phyloP scores from a whole-genome alignment of 257 asterid genomes.

The Rhazya stricta region DNA sequence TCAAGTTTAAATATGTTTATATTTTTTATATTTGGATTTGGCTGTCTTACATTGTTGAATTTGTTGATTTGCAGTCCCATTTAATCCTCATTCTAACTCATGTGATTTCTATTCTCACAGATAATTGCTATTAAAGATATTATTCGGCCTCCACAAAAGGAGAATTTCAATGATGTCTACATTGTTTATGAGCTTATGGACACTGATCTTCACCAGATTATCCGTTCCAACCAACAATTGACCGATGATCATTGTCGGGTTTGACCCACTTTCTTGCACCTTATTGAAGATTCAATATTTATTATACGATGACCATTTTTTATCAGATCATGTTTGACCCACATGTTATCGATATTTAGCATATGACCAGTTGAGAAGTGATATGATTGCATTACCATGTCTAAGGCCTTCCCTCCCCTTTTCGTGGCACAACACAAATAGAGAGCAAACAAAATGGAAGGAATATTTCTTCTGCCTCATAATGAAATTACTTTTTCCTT shows the following conservation, averaged over 20 bases:
- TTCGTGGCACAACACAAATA: not conserved
- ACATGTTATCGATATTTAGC: no score
- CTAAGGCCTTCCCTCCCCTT: not conserved
- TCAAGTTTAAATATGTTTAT: not conserved
- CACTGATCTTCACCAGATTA: conserved; percentile 96
- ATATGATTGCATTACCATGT: not conserved
- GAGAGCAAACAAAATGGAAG: not conserved
- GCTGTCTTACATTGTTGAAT: not conserved
- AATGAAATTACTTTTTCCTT: not conserved
- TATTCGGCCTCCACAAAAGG: conserved; percentile 87
- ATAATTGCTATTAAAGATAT: conserved; percentile 85
- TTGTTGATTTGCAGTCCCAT: not conserved
- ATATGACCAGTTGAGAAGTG: not conserved
- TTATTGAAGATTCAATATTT: not conserved
- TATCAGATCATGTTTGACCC: not conserved
- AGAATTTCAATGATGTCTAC: conserved; percentile 96
- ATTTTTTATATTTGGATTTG: not conserved
- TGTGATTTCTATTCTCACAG: conserved; percentile 30
- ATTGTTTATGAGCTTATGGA: conserved; percentile 93
- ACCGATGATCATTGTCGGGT: conserved; percentile 99
- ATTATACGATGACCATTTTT: not conserved
- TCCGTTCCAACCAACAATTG: conserved; percentile 73
- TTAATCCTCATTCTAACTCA: conserved; percentile 9
- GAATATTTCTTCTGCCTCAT: not conserved
- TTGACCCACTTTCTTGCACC: conserved; percentile 33